Evolutionary conservation across 2,329 filamentous ascomycete species (phyloP), one percentile per base, ranked within the genome.

Genomic region (Ophiocordyceps sinensis): DNA sequence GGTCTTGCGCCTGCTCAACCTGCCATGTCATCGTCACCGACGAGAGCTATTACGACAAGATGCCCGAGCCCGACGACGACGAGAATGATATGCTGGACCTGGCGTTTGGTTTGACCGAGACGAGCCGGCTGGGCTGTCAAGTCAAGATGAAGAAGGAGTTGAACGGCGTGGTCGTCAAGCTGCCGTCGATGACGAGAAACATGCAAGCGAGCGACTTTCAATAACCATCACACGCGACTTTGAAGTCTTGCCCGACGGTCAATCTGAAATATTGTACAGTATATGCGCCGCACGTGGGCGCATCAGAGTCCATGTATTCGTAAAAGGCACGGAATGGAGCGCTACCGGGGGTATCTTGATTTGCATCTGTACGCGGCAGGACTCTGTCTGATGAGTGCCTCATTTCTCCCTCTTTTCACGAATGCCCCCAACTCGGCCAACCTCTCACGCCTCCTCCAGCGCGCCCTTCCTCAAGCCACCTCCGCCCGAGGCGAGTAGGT

Each of bases 161-260:
- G 48, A 84, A 96, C 57, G 91, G 91, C 0, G 48, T 98, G 53
- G 76, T 78, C 37, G 86, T 98, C 28, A 83, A 77, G 60, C 64
- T 98, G 54, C 91, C 91, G 12, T 79, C 78, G 31, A 95, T 95
- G 87, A 96, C 91, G 49, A 74, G 91, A 60, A 98, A 98, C 57
- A 55, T 98, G 63, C 91, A 98, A 65, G 85, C 86, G 13, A 94
- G 85, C 61, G 91, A 98, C 64, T 98, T 98, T 53, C 67, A 70
- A 52, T 39, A 15, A 44, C 36, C 28, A 38, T 17, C 12, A 15
- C 5, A 2, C 5, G 29, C 19, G 21, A 21, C 14, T 36, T 14
- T 40, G 31, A 17, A 40, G 19, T 11, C 13, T 42, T 12, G 13
- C 5, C 14, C 32, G n/a, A 35, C 9, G 10, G 9, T 35, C n/a